These are phyloP conservation scores for Entomortierella lignicola DNA, from an alignment of 192 early-diverging fungal genomes.

Conservation along the genomic window DNA sequence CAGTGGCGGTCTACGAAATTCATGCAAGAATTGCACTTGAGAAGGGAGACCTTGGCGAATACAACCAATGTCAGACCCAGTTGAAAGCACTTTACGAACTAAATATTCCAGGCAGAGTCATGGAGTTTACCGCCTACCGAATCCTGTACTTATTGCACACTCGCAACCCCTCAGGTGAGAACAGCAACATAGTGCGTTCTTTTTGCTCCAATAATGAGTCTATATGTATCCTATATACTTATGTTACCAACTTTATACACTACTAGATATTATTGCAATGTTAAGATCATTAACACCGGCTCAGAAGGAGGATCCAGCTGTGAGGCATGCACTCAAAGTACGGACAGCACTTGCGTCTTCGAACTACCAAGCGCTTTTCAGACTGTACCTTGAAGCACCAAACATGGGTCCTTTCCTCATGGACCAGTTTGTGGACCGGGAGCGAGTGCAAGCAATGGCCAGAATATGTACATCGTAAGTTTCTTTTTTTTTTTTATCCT, in stretches of 20 bases:
- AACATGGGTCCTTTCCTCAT: conserved; percentile 92
- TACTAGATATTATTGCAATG: conserved; percentile 88
- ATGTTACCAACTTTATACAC: background rate
- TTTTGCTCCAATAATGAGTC: background rate
- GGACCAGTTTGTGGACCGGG: conserved; percentile 91
- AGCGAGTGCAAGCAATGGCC: conserved; percentile 82
- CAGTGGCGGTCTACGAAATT: conserved; percentile 93
- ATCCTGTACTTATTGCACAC: conserved; percentile 93
- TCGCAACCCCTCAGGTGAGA: conserved; percentile 81
- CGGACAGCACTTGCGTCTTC: conserved; percentile 81
- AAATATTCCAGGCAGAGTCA: conserved; percentile 76
- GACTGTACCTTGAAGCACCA: conserved; percentile 79
- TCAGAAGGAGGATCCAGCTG: conserved; percentile 70
- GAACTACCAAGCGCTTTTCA: conserved; percentile 91
- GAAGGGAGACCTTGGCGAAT: conserved; percentile 97
- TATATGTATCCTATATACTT: background rate
- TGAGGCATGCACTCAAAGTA: conserved; percentile 88
- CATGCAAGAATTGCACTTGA: conserved; percentile 97
- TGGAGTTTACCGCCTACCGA: conserved; percentile 95
- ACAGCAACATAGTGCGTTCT: background rate
- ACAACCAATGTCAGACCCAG: conserved; percentile 97
- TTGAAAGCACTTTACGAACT: conserved; percentile 87
- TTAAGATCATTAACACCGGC: conserved; percentile 76
- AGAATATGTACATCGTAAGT: conserved; percentile 82
- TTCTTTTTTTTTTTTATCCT: background rate